Percentiles rank a stretch among this genome's conserved stretches.
These are phyloP conservation scores for Vickermania spadyakhi DNA, from an alignment of 208 protist species.

Conservation along the genomic window DNA sequence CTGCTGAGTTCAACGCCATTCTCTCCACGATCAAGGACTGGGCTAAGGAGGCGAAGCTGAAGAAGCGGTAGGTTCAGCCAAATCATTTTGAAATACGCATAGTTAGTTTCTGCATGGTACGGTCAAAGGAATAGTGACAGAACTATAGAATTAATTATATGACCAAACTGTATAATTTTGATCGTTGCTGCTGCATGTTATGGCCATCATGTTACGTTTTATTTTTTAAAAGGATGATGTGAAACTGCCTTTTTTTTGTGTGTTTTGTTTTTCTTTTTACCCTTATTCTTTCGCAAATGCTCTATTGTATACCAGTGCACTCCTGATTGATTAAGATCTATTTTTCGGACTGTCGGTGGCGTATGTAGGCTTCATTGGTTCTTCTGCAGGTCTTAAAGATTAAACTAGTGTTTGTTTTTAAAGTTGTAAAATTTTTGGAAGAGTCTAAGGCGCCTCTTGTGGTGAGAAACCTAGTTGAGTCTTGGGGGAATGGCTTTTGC, in stretches of 20 bases:
- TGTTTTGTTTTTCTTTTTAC: no score
- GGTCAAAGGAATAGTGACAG: background rate
- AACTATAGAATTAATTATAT: background rate
- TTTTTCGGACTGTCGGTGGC: no score
- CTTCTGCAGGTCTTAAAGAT: no score
- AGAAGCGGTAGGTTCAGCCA: slow-evolving; percentile 16
- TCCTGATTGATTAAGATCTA: no score
- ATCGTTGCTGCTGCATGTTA: background rate
- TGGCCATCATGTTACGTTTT: slow-evolving; percentile 1
- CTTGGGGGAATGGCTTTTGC: background rate
- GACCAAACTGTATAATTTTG: background rate
- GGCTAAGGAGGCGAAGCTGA: slow-evolving; percentile 86
- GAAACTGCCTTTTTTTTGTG: background rate
- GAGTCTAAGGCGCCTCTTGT: no score
- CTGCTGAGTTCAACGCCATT: slow-evolving; percentile 81
- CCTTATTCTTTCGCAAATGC: no score
- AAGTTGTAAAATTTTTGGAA: background rate
- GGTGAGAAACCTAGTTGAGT: no score
- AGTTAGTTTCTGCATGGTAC: background rate
- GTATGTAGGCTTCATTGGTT: no score
- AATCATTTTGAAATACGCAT: background rate
- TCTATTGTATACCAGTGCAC: no score
- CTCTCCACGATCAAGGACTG: slow-evolving; percentile 90
- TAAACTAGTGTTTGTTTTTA: slow-evolving; percentile 6
- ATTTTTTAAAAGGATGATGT: slow-evolving; percentile 10